phyloP scores from a whole-genome alignment of 352 stramenopile species.

The Pythium insidiosum region DNA sequence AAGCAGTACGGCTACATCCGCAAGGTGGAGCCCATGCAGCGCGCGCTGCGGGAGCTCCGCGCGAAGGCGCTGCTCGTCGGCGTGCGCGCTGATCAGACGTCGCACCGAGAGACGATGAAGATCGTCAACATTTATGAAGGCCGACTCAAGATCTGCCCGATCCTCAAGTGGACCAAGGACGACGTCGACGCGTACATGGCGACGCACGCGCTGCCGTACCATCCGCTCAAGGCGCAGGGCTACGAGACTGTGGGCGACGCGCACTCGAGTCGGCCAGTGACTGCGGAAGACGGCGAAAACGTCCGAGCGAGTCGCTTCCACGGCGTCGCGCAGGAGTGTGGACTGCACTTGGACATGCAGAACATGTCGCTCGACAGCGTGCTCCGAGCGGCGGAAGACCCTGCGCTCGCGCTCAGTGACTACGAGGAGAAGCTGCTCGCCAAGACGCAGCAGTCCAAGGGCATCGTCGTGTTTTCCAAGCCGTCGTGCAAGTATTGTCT shows the following conservation, averaged over 20 bases:
- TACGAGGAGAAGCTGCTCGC: constrained; percentile 29
- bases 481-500: constrained; percentile 70
- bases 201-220: constrained; percentile 54
- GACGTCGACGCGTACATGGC: constrained; percentile 76
- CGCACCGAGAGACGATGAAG: constrained; percentile 57
- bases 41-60: constrained; percentile 47
- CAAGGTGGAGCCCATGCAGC: constrained; percentile 86
- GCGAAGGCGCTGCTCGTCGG: constrained; percentile 64
- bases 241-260: constrained; percentile 80
- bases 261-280: constrained; percentile 76
- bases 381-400: constrained; percentile 29
- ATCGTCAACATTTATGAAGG: constrained; percentile 76
- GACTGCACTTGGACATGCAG: constrained; percentile 71
- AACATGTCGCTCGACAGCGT: constrained; percentile 45
- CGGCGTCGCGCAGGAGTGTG: constrained; percentile 74
- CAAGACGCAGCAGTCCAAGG: constrained; percentile 36
- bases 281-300: constrained; percentile 46
- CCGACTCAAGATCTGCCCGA: constrained; percentile 81
- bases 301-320: constrained; percentile 75
- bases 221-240: constrained; percentile 72
- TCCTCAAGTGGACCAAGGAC: constrained; percentile 71
- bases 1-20: constrained; percentile 72
- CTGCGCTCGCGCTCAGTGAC: constrained; percentile 36
- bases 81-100: constrained; percentile 72
- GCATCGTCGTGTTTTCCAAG: constrained; percentile 66